Evolutionary conservation across 306 rosid species (phyloP).

Genomic region (Medicago lupulina): DNA sequence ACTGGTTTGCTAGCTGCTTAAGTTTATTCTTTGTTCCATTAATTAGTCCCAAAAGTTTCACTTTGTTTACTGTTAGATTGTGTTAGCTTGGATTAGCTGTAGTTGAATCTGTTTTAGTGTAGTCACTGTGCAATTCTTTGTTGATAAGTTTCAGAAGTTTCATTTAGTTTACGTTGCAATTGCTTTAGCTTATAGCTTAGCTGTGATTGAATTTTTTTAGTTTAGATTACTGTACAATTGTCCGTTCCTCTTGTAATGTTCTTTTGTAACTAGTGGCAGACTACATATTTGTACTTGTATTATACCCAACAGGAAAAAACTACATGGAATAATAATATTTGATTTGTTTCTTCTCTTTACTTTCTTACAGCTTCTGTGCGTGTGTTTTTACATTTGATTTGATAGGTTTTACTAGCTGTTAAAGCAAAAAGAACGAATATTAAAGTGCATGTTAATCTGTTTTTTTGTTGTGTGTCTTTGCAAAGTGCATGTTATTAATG

Average conservation of each 20-base stretch:
- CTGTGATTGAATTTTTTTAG: background rate
- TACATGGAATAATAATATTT: background rate
- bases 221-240: background rate
- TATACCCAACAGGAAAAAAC: background rate
- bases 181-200: background rate
- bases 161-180: background rate
- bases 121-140: too few species aligned
- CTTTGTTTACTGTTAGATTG: too few species aligned
- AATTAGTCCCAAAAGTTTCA: too few species aligned
- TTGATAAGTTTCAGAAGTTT: background rate
- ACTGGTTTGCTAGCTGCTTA: background rate
- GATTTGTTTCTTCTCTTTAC: background rate
- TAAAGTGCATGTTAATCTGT: background rate
- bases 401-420: background rate
- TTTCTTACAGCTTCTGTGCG: background rate
- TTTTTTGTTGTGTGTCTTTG: too few species aligned
- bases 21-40: background rate
- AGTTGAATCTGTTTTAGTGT: too few species aligned
- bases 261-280: background rate
- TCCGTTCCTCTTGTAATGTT: background rate
- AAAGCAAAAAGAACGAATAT: background rate
- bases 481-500: background rate
- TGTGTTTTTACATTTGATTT: too few species aligned
- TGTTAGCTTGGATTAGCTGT: too few species aligned
- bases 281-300: background rate